Percentiles rank a stretch among this genome's conserved stretches.
Conservation (phyloP, 345 rosid genomes). For the Citrus australasica region DNA sequence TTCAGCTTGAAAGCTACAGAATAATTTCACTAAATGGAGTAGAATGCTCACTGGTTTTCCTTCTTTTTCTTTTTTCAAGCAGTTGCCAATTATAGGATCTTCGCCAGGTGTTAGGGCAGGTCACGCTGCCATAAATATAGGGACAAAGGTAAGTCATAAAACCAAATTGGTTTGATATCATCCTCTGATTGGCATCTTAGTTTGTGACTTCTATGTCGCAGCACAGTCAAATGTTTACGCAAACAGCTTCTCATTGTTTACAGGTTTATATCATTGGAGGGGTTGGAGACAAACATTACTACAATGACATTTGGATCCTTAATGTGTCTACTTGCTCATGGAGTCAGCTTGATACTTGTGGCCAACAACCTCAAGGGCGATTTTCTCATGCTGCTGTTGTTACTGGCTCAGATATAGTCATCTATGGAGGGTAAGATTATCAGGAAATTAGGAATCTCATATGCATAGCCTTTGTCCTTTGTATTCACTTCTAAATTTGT, state of each 20-base stretch:
- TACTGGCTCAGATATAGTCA: conserved; percentile 35
- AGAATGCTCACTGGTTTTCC: neutral
- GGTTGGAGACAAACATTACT: conserved; percentile 68
- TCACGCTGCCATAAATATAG: conserved; percentile 55
- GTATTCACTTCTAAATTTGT: neutral
- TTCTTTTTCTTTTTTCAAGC: conserved; percentile 6
- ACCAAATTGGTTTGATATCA: neutral
- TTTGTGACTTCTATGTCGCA: neutral
- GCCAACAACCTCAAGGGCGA: conserved; percentile 71
- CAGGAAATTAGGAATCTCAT: neutral
- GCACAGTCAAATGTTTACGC: neutral
- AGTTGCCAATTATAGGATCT: conserved; percentile 52
- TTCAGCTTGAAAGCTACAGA: too few relatives aligned
- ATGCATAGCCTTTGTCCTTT: neutral
- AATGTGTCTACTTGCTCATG: conserved; percentile 42
- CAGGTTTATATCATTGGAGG: conserved; percentile 73
- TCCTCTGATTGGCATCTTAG: neutral
- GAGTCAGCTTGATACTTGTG: conserved; percentile 45
- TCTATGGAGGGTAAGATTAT: conserved; percentile 66
- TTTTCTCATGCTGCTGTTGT: conserved; percentile 73
- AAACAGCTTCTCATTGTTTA: neutral
- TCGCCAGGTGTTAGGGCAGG: conserved; percentile 73
- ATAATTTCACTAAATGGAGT: neutral
- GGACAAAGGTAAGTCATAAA: conserved; percentile 44
- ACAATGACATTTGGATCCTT: conserved; percentile 66